Evolutionary conservation across 2,329 filamentous ascomycete genomes (phyloP).

Genomic region (Colletotrichum abscissum): DNA sequence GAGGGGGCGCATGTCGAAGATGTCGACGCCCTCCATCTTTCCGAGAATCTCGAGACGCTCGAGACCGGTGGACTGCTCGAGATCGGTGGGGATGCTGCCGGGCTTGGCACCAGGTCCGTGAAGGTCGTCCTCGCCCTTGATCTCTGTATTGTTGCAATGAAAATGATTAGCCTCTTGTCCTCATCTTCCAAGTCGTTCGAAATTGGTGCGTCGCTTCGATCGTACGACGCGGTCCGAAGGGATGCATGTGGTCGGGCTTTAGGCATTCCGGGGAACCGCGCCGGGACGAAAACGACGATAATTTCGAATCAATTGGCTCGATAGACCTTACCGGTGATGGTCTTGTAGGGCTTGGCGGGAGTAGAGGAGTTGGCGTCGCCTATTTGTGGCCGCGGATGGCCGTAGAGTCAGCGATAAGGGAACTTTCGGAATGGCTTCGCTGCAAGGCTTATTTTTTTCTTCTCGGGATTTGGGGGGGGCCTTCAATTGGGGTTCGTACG

Average conservation of each 20-base stretch:
- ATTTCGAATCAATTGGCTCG: slow-evolving; percentile 28
- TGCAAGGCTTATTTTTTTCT: slow-evolving; percentile 22
- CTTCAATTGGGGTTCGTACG: slow-evolving; percentile 57
- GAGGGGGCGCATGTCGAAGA: slow-evolving; percentile 98
- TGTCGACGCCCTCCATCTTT: slow-evolving; percentile 98
- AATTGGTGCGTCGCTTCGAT: slow-evolving; percentile 11
- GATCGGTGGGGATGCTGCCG: slow-evolving; percentile 90
- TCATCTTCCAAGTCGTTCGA: neutral
- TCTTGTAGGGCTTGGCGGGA: slow-evolving; percentile 56
- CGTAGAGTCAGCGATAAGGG: slow-evolving; percentile 28
- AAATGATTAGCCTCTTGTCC: slow-evolving; percentile 19
- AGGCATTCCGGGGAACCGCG: slow-evolving; percentile 9
- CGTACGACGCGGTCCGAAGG: slow-evolving; percentile 32
- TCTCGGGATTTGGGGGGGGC: slow-evolving; percentile 11
- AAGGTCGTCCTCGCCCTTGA: slow-evolving; percentile 86
- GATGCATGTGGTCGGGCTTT: slow-evolving; percentile 8
- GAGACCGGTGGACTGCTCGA: slow-evolving; percentile 96
- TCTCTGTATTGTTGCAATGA: slow-evolving; percentile 67
- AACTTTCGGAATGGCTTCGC: slow-evolving; percentile 22
- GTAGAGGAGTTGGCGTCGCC: slow-evolving; percentile 51
- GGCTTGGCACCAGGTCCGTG: slow-evolving; percentile 82
- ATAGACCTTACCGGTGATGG: slow-evolving; percentile 56
- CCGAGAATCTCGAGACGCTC: slow-evolving; percentile 98
- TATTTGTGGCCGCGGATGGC: slow-evolving; percentile 35
- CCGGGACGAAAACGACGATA: slow-evolving; percentile 12